Conservation (phyloP, 2,329 filamentous ascomycete species). For the Truncatella angustata region DNA sequence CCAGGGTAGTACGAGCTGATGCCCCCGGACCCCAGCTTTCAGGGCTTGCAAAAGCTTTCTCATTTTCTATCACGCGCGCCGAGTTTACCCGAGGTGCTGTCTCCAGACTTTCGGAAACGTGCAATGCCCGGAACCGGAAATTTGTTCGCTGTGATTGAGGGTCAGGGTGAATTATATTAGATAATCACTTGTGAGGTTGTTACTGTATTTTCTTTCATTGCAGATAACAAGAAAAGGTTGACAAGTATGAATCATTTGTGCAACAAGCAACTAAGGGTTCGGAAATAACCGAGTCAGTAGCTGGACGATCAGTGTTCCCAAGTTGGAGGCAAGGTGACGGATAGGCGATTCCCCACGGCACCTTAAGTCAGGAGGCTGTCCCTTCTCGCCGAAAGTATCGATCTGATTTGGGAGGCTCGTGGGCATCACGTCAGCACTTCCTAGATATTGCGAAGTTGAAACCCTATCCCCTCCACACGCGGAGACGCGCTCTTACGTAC, state of each 20-base stretch:
- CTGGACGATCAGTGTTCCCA: conserved; percentile 2
- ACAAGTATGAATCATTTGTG: too few relatives aligned
- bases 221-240: too few relatives aligned
- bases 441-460: background rate
- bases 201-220: too few relatives aligned
- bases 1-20: background rate
- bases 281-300: background rate
- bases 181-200: too few relatives aligned
- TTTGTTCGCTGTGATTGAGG: too few relatives aligned
- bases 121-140: too few relatives aligned
- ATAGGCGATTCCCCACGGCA: background rate
- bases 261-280: background rate
- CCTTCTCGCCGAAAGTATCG: conserved; percentile 8
- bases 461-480: background rate
- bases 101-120: background rate
- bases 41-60: background rate
- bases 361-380: conserved; percentile 2
- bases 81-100: conserved; percentile 1
- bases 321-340: background rate
- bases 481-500: background rate
- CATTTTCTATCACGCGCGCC: conserved; percentile 2
- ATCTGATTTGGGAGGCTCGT: background rate
- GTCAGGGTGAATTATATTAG: too few relatives aligned
- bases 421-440: background rate
- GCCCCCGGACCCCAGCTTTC: conserved; percentile 1